Percentiles rank a stretch among this genome's conserved stretches.
phyloP scores from a whole-genome alignment of 2,329 filamentous ascomycete genomes.

The Neofusicoccum parvum region DNA sequence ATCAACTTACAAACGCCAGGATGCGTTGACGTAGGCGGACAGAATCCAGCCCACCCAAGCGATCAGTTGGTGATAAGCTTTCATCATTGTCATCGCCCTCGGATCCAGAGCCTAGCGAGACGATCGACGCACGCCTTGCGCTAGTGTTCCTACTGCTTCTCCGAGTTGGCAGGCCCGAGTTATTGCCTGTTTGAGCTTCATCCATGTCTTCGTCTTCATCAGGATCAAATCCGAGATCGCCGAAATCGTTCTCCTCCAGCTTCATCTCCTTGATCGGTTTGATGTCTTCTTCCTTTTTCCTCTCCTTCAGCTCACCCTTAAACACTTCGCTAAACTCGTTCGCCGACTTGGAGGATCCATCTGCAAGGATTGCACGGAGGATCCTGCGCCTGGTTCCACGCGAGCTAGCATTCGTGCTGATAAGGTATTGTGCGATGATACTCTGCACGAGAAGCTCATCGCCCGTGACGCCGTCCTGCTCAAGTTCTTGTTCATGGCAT shows the following conservation, averaged over 20 bases:
- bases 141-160: background rate
- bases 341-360: conserved; percentile 57
- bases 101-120: conserved; percentile 1
- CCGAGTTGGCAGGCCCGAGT: background rate
- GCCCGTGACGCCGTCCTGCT: conserved; percentile 24
- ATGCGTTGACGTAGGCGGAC: conserved; percentile 65
- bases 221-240: conserved; percentile 17
- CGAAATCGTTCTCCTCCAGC: conserved; percentile 14
- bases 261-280: conserved; percentile 16
- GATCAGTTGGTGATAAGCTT: conserved; percentile 28
- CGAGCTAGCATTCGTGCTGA: conserved; percentile 36
- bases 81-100: background rate
- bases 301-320: conserved; percentile 61
- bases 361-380: conserved; percentile 68
- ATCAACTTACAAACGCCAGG: conserved; percentile 56
- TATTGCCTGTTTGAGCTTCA: conserved; percentile 1
- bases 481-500: conserved; percentile 48
- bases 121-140: background rate
- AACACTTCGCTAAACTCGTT: conserved; percentile 68
- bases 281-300: conserved; percentile 38
- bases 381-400: conserved; percentile 54
- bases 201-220: conserved; percentile 22
- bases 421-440: conserved; percentile 64
- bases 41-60: conserved; percentile 53
- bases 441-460: conserved; percentile 50